Conservation (phyloP, 2,329 filamentous ascomycete species). For the Colletotrichum incanum region DNA sequence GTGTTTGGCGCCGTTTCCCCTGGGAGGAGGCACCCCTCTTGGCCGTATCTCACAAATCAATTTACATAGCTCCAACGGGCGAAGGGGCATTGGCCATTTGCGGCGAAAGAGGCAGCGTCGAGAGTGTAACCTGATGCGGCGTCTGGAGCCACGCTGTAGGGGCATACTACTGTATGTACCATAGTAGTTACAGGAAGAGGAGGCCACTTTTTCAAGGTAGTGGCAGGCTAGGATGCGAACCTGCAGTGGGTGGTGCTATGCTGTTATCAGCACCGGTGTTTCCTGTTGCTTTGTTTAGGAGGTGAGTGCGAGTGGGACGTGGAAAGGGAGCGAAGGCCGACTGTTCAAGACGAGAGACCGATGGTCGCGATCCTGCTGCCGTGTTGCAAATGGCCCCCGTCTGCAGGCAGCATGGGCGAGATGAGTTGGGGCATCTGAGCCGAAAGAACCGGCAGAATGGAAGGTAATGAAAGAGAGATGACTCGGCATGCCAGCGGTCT, state of each 20-base stretch:
- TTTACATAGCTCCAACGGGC: conserved; percentile 30
- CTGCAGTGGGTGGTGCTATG: conserved; percentile 13
- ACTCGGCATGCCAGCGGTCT: conserved; percentile 36
- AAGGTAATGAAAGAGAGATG: conserved; percentile 38
- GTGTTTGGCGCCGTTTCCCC: conserved; percentile 19
- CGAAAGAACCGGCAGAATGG: conserved; percentile 35
- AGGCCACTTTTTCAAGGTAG: conserved; percentile 5
- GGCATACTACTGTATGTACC: not conserved
- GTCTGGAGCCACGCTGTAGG: not conserved
- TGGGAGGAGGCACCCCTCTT: not conserved
- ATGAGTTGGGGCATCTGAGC: not conserved
- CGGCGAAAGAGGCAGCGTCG: conserved; percentile 8
- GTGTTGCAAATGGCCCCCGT: not conserved
- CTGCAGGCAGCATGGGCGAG: not conserved
- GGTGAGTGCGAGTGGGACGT: conserved; percentile 24
- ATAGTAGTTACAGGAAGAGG: not conserved
- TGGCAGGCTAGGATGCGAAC: conserved; percentile 1
- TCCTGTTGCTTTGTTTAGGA: not conserved
- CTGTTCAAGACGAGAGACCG: conserved; percentile 7
- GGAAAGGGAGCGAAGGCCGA: conserved; percentile 7
- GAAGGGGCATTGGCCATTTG: conserved; percentile 21
- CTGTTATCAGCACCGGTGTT: conserved; percentile 7
- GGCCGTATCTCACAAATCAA: conserved; percentile 6
- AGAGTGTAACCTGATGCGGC: conserved; percentile 33
- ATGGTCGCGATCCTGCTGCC: not conserved